phyloP scores from a whole-genome alignment of 2,329 filamentous ascomycete species.

The Pestalotiopsis sp. region DNA sequence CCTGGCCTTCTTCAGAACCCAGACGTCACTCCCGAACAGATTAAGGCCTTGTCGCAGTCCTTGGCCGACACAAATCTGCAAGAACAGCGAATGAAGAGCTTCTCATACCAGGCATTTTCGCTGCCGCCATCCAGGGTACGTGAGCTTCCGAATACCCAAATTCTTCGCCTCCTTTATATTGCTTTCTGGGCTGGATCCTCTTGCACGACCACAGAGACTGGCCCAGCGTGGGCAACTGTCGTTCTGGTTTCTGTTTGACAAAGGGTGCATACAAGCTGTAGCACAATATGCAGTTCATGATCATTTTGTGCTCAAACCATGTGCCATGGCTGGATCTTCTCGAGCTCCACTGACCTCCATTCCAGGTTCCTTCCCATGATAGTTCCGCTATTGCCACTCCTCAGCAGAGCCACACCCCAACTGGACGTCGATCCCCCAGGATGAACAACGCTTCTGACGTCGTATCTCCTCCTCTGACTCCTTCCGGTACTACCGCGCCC shows the following conservation, averaged over 20 bases:
- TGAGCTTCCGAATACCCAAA: constrained; percentile 32
- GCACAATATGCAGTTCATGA: neutral
- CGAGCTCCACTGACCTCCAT: neutral
- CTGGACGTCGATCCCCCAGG: constrained; percentile 66
- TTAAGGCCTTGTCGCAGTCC: constrained; percentile 71
- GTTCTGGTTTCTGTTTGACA: neutral
- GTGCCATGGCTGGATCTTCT: neutral
- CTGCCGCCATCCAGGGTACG: constrained; percentile 82
- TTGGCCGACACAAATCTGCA: constrained; percentile 78
- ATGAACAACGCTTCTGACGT: constrained; percentile 72
- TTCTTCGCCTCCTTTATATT: constrained; percentile 9
- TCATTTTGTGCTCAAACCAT: neutral
- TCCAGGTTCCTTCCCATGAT: constrained; percentile 63
- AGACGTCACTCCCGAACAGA: constrained; percentile 60
- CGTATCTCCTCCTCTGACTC: constrained; percentile 88
- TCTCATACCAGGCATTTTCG: constrained; percentile 88
- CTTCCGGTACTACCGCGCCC: constrained; percentile 67
- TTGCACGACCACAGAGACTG: neutral
- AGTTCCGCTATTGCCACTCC: constrained; percentile 63
- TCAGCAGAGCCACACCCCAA: constrained; percentile 66
- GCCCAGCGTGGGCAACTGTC: neutral
- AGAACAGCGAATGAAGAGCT: constrained; percentile 81
- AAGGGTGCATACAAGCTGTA: neutral
- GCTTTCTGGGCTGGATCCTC: neutral
- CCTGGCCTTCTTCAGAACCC: constrained; percentile 32